Conservation (phyloP, 306 rosid genomes). For the Quercus wislizeni region DNA sequence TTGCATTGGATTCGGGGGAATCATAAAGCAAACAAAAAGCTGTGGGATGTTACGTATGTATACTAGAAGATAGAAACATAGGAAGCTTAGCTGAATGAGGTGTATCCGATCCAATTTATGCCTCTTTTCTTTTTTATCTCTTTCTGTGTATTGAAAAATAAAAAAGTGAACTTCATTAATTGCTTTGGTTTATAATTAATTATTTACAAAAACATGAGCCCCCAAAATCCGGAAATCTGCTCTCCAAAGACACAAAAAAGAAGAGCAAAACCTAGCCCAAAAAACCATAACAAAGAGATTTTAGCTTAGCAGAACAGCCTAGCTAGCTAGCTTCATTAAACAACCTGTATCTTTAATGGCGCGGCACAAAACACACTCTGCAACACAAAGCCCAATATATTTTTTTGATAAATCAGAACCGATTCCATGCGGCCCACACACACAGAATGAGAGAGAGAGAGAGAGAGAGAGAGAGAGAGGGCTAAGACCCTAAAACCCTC, state of each 20-base stretch:
- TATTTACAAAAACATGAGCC: constrained; percentile 6
- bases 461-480: constrained; percentile 9
- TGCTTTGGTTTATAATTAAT: constrained; percentile 11
- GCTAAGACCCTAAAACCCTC: not conserved
- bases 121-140: not conserved
- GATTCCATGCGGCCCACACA: not conserved
- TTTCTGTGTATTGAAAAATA: not conserved
- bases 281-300: constrained; percentile 11
- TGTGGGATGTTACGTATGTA: not conserved
- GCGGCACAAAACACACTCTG: constrained; percentile 28
- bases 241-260: not conserved
- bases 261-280: constrained; percentile 7
- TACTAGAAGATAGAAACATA: constrained; percentile 16
- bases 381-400: constrained; percentile 38
- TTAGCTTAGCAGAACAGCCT: not conserved
- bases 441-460: constrained; percentile 21
- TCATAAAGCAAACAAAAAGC: constrained; percentile 17
- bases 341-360: constrained; percentile 20
- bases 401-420: constrained; percentile 22
- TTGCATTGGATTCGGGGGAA: constrained; percentile 29
- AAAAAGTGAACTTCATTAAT: not conserved
- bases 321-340: not conserved
- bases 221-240: not conserved
- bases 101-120: not conserved
- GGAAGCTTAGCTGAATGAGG: constrained; percentile 13